Conservation (phyloP, 371 early-diverging fungal genomes). For the Mortierella sp. region DNA sequence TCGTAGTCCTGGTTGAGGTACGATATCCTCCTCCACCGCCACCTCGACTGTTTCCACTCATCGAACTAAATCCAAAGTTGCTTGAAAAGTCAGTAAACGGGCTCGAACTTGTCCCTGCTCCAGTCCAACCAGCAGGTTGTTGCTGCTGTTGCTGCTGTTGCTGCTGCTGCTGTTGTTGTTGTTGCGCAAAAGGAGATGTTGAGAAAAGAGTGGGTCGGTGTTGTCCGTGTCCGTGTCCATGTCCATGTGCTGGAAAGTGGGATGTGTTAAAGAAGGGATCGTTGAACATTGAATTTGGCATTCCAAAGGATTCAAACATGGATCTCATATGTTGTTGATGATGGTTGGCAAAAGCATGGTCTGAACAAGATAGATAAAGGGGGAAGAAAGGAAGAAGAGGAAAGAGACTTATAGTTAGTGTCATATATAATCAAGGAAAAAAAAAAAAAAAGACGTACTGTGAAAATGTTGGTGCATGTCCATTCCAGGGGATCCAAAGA, state of each 20-base stretch:
- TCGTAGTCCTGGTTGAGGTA: conserved; percentile 38
- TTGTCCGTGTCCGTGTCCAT: too few species aligned
- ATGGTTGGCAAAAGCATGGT: conserved; percentile 30
- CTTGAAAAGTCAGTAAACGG: conserved; percentile 16
- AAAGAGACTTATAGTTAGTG: too few species aligned
- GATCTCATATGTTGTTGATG: conserved; percentile 34
- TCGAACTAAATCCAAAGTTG: conserved; percentile 5
- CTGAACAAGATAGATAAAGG: conserved; percentile 5
- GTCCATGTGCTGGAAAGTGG: too few species aligned
- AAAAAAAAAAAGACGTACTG: conserved; percentile 8
- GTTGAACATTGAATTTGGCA: neutral
- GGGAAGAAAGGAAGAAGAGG: too few species aligned
- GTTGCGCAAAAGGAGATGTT: conserved; percentile 1
- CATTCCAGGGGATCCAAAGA: conserved; percentile 2
- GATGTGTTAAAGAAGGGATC: neutral
- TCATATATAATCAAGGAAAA: too few species aligned
- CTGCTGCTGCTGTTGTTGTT: neutral
- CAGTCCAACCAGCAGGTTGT: conserved; percentile 10
- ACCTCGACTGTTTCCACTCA: conserved; percentile 1
- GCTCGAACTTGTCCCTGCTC: conserved; percentile 20
- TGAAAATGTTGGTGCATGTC: conserved; percentile 18
- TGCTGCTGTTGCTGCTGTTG: conserved; percentile 5
- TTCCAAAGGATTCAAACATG: conserved; percentile 17
- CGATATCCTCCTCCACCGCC: conserved; percentile 16
- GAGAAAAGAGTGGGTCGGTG: conserved; percentile 11